phyloP scores from a whole-genome alignment of 768 basidiomycete species.

The Nidularia sp. region DNA sequence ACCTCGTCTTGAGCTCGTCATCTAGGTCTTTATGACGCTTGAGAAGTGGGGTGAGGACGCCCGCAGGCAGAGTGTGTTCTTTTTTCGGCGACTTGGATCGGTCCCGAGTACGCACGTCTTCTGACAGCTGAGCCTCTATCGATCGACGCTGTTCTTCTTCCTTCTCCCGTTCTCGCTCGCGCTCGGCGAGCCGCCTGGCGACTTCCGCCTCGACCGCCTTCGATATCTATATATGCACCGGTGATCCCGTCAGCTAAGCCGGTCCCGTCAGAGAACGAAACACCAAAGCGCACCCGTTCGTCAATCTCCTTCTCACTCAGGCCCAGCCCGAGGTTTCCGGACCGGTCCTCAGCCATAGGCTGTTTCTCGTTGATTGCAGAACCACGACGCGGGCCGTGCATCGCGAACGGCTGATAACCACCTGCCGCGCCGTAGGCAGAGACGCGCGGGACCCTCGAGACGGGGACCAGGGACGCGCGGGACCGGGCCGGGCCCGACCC shows the following conservation, averaged over 20 bases:
- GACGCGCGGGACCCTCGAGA: conserved; percentile 29
- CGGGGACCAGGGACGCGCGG: conserved; percentile 32
- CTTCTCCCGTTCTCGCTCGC: conserved; percentile 32
- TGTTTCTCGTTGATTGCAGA: conserved; percentile 19
- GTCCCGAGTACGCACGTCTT: conserved; percentile 13
- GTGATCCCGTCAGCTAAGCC: too few species aligned
- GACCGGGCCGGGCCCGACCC: conserved; percentile 17
- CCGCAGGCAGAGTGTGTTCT: conserved; percentile 37
- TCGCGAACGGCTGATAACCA: conserved; percentile 32
- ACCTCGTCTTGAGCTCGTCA: conserved; percentile 56
- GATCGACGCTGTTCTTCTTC: conserved; percentile 31
- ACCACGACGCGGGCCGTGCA: conserved; percentile 12
- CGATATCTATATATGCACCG: conserved; percentile 45
- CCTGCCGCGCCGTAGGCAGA: conserved; percentile 26
- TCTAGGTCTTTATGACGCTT: conserved; percentile 68
- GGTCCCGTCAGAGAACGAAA: too few species aligned
- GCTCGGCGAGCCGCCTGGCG: conserved; percentile 56
- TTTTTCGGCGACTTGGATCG: conserved; percentile 25
- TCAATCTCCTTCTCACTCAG: conserved; percentile 73
- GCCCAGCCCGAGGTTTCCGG: conserved; percentile 30
- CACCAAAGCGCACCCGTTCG: conserved; percentile 47
- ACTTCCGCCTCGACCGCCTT: conserved; percentile 74
- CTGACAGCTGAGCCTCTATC: conserved; percentile 24
- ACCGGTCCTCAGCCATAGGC: conserved; percentile 23
- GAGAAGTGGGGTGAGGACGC: conserved; percentile 57